phyloP scores from a whole-genome alignment of 2,329 filamentous ascomycete genomes.

The Coniochaeta hoffmannii region DNA sequence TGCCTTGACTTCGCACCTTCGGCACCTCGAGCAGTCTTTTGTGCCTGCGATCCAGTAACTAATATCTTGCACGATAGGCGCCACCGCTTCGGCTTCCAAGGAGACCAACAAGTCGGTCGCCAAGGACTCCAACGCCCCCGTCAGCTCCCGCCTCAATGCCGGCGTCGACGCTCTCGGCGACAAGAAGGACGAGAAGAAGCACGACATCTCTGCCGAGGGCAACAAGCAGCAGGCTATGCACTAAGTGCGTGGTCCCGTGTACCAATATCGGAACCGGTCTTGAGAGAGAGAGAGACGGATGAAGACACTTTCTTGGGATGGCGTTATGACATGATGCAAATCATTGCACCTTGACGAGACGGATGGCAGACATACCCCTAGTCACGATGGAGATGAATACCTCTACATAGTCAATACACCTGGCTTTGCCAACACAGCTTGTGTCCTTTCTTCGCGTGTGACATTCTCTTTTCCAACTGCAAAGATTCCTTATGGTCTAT shows the following conservation, averaged over 20 bases:
- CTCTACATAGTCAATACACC: not conserved
- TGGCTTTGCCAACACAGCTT: not conserved
- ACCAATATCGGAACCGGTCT: constrained; percentile 3
- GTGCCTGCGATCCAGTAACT: not conserved
- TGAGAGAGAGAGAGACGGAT: not conserved
- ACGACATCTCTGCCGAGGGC: constrained; percentile 26
- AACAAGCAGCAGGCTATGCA: constrained; percentile 30
- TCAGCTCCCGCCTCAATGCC: constrained; percentile 31
- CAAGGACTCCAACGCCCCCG: constrained; percentile 42
- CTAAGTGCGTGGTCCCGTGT: constrained; percentile 18
- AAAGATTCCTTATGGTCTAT: not conserved
- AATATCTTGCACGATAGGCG: constrained; percentile 18
- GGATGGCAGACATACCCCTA: not conserved
- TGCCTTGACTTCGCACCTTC: not conserved
- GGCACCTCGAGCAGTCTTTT: not conserved
- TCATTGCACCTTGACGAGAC: not conserved
- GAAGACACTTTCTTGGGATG: constrained; percentile 6
- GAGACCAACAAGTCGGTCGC: constrained; percentile 53
- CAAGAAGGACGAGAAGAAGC: constrained; percentile 23
- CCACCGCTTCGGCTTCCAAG: constrained; percentile 39
- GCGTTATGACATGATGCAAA: not conserved
- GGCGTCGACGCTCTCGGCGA: constrained; percentile 25
- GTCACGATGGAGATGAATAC: not conserved
- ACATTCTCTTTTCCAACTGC: too few species aligned
- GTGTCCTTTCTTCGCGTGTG: not conserved